These are phyloP conservation scores for Suillus bovinus DNA, from an alignment of 768 basidiomycete genomes.

Conservation along the genomic window DNA sequence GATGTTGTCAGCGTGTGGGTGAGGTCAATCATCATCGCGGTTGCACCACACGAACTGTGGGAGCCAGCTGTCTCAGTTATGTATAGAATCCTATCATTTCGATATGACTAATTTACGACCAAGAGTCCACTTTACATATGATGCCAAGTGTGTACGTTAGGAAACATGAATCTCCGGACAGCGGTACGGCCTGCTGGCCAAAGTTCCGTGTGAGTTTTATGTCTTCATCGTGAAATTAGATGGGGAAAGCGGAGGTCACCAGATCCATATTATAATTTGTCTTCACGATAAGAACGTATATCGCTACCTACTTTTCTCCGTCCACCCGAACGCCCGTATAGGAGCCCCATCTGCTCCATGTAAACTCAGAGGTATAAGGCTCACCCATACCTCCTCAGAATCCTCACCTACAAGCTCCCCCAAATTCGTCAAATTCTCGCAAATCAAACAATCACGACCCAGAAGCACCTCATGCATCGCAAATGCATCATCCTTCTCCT, in stretches of 20 bases:
- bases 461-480: slow-evolving; percentile 61
- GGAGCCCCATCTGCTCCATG: slow-evolving; percentile 66
- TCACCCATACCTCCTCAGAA: slow-evolving; percentile 43
- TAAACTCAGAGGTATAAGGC: slow-evolving; percentile 60
- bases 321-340: slow-evolving; percentile 67
- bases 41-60: neutral
- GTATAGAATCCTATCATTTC: neutral
- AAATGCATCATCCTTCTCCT: slow-evolving; percentile 32
- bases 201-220: neutral
- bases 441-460: slow-evolving; percentile 63
- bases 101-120: neutral
- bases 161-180: neutral
- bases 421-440: slow-evolving; percentile 67
- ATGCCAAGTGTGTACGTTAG: neutral
- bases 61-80: neutral
- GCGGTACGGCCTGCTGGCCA: neutral
- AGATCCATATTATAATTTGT: neutral
- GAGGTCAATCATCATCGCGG: slow-evolving; percentile 22
- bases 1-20: slow-evolving; percentile 22
- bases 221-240: neutral
- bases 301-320: neutral
- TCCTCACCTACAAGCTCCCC: slow-evolving; percentile 35
- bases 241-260: neutral
- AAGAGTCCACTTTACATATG: neutral
- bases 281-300: neutral